Evolutionary conservation across 768 basidiomycete genomes (phyloP), one percentile per base, ranked within the genome.

Genomic region (Russula sp.): DNA sequence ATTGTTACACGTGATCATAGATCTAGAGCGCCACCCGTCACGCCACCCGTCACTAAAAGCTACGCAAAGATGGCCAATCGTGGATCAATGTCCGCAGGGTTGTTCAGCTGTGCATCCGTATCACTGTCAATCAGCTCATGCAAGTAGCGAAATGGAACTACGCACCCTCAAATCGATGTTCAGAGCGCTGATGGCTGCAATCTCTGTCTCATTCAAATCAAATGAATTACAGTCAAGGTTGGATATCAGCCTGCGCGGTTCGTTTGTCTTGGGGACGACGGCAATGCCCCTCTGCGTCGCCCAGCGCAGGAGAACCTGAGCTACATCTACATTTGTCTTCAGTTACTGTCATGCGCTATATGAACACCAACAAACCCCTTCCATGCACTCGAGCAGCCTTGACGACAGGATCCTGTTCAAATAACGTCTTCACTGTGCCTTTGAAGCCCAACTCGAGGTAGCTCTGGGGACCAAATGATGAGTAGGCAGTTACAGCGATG

Each of bases 381-480:
- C 74, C 68, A 68, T 85, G 75, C 63, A 78, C 77, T 16, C 69
- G 55, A 4, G 88, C 84, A 47, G 85, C 77, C 40, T 69, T 50
- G 27, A 70, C 66, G 55, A 89, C 71, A 1, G 71, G 57, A 57
- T 78, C 71, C 68, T 85, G 83, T 50, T 77, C 68, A 60, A 91
- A 74, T 55, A 92, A 49, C 3, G 63, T 76, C 54, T 81, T 80
- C n/a, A 76, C 64, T 14, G 75, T 73, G 10, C 75, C 77, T 66
- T 82, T 82, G 73, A 79, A 80, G 18, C 82, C 80, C 57, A 94
- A 79, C 72, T 94, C 92, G 31, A 87, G 66, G 71, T 85, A 84
- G 64, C 79, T 76, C 62, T 79, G 76, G 22, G 80, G 79, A 16
- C 82, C 84, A 62, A 85, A 78, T 11, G 81, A 81, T 27, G 80